These are phyloP conservation scores for Oropetium thomaeum DNA, from an alignment of 176 grass and related monocot species.

Conservation along the genomic window DNA sequence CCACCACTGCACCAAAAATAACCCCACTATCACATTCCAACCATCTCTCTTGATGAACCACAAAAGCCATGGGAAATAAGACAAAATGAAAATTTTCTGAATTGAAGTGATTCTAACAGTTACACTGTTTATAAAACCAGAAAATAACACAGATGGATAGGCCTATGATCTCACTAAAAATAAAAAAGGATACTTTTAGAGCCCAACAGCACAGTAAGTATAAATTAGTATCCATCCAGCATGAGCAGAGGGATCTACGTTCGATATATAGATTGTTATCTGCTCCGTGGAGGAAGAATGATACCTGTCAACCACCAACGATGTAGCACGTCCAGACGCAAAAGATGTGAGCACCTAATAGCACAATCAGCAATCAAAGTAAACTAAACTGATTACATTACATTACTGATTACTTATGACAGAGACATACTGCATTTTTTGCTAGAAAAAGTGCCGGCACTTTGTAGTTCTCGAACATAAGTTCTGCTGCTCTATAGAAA, in stretches of 20 bases:
- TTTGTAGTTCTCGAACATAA: constrained; percentile 99
- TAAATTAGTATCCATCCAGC: constrained; percentile 16
- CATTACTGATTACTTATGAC: constrained; percentile 17
- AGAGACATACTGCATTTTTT: constrained; percentile 90
- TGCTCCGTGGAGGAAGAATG: constrained; percentile 6
- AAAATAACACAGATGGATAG: neutral
- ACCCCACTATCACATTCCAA: constrained; percentile 27
- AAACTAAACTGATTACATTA: constrained; percentile 38
- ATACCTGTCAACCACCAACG: constrained; percentile 98
- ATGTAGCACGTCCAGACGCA: constrained; percentile 95
- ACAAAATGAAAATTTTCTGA: neutral
- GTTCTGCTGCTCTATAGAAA: constrained; percentile 76
- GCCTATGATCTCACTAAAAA: neutral
- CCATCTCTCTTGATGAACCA: neutral
- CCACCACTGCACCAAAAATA: constrained; percentile 80
- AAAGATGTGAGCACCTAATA: constrained; percentile 97
- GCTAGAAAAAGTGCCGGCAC: constrained; percentile 94
- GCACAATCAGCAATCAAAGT: constrained; percentile 32
- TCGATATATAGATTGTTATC: constrained; percentile 1
- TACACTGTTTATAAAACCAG: neutral
- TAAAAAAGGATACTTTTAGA: neutral
- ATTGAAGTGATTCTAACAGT: neutral
- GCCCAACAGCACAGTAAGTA: neutral
- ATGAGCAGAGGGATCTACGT: neutral
- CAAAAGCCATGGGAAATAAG: constrained; percentile 12